These are phyloP conservation scores for Puccinellia tenuiflora DNA, from an alignment of 176 grass and related monocot species.

Conservation along the genomic window DNA sequence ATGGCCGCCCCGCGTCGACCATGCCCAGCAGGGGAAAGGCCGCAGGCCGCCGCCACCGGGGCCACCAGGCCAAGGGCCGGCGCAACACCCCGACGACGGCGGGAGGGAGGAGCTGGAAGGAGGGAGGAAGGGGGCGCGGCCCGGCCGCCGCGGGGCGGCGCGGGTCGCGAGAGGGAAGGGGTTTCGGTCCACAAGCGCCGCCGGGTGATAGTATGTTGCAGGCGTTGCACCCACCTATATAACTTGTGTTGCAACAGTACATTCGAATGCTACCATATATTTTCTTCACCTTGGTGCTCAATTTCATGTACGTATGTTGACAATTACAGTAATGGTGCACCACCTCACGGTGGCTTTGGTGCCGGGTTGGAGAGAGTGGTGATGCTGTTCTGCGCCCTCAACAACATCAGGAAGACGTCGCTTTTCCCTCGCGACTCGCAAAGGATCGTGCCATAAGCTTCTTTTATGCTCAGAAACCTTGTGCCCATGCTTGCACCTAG, in stretches of 20 bases:
- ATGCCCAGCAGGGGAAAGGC: too few relatives aligned
- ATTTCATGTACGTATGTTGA: background rate
- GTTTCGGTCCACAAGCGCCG: too few relatives aligned
- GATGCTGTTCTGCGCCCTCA: conserved; percentile 76
- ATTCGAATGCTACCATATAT: background rate
- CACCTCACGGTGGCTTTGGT: conserved; percentile 61
- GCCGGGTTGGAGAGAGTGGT: conserved; percentile 54
- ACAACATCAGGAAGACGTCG: conserved; percentile 77
- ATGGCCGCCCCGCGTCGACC: too few relatives aligned
- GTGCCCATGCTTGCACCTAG: background rate
- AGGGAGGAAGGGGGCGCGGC: too few relatives aligned
- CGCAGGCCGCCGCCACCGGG: too few relatives aligned
- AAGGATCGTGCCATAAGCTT: conserved; percentile 54
- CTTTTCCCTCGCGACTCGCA: conserved; percentile 76
- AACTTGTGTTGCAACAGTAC: background rate
- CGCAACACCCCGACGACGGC: too few relatives aligned
- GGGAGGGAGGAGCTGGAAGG: too few relatives aligned
- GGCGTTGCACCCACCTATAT: too few relatives aligned
- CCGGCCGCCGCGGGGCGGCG: too few relatives aligned
- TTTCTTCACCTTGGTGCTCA: background rate
- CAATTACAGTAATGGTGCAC: conserved; percentile 43
- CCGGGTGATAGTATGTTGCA: too few relatives aligned
- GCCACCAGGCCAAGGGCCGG: too few relatives aligned
- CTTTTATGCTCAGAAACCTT: background rate
- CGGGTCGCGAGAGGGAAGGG: too few relatives aligned